Evolutionary conservation across 1,284 basidiomycete species (phyloP).

Genomic region (Nidula niveotomentosa): DNA sequence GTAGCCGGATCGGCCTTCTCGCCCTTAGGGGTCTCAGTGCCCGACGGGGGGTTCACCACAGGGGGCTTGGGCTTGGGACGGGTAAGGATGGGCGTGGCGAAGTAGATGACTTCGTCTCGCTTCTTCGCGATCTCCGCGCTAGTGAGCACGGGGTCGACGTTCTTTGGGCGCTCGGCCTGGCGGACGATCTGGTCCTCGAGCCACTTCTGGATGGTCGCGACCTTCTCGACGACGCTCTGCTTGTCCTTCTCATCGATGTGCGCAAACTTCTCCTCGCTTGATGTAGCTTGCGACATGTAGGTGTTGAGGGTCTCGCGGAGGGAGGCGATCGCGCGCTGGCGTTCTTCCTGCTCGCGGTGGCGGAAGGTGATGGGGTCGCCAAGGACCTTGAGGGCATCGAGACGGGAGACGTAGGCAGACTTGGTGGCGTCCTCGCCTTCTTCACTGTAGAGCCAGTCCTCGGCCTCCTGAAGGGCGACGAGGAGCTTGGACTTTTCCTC

Average conservation of each 20-base stretch:
- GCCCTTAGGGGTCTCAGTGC: constrained; percentile 66
- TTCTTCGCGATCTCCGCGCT: constrained; percentile 83
- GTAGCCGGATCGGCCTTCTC: constrained; percentile 54
- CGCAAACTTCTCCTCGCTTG: constrained; percentile 78
- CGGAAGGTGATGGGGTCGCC: constrained; percentile 86
- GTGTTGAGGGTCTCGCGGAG: constrained; percentile 86
- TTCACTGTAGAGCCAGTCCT: constrained; percentile 95
- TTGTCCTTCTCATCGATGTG: constrained; percentile 91
- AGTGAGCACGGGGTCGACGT: constrained; percentile 81
- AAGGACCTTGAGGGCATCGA: constrained; percentile 79
- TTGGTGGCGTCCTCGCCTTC: constrained; percentile 95
- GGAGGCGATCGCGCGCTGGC: constrained; percentile 67
- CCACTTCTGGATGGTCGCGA: constrained; percentile 88
- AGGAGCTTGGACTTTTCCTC: constrained; percentile 80
- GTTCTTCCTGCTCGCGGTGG: constrained; percentile 79
- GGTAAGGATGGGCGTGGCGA: constrained; percentile 80
- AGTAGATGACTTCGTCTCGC: constrained; percentile 87
- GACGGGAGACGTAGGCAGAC: constrained; percentile 81
- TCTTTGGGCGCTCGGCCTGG: constrained; percentile 86
- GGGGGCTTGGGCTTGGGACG: constrained; percentile 84
- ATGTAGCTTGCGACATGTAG: constrained; percentile 82
- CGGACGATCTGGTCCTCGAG: constrained; percentile 86
- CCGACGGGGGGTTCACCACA: constrained; percentile 42
- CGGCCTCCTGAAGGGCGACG: constrained; percentile 68
- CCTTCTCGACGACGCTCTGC: constrained; percentile 78